Conservation (phyloP, 2,329 filamentous ascomycete genomes). For the Thielaviopsis euricoi region DNA sequence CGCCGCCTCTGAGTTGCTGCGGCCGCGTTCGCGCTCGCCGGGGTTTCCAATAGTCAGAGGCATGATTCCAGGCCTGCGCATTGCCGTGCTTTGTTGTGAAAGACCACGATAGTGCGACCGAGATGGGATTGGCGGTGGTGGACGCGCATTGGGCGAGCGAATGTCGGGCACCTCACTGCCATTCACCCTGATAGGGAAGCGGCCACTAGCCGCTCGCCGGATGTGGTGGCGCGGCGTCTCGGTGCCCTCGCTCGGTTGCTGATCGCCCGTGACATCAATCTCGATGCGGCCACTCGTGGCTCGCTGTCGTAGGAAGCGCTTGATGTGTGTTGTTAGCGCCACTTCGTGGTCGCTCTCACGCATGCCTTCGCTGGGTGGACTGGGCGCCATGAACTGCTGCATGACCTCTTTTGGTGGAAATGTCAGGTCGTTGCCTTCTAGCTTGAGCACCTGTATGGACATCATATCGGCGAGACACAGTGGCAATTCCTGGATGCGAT, state of each 20-base stretch:
- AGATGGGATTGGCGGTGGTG: conserved; percentile 58
- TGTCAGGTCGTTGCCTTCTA: conserved; percentile 72
- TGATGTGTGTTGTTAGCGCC: conserved; percentile 42
- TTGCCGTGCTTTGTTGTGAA: conserved; percentile 45
- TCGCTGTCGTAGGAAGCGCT: conserved; percentile 40
- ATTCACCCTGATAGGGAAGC: conserved; percentile 57
- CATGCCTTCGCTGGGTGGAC: conserved; percentile 36
- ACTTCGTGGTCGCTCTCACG: conserved; percentile 51
- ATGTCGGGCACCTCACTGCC: conserved; percentile 51
- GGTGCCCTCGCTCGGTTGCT: conserved; percentile 53
- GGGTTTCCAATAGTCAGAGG: conserved; percentile 51
- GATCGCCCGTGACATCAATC: conserved; percentile 39
- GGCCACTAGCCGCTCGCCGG: conserved; percentile 45
- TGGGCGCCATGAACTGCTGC: conserved; percentile 35
- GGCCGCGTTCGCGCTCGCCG: conserved; percentile 49
- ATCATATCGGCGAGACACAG: conserved; percentile 77
- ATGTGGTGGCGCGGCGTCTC: conserved; percentile 62
- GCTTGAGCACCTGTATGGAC: conserved; percentile 74
- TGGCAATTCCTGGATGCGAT: conserved; percentile 71
- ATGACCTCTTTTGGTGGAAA: conserved; percentile 61
- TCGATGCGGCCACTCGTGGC: conserved; percentile 35
- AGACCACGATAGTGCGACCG: conserved; percentile 58
- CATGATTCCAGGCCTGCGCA: conserved; percentile 51
- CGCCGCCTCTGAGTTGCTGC: conserved; percentile 47
- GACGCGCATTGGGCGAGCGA: conserved; percentile 42